Evolutionary conservation across 805 yeast genomes (phyloP).

Genomic region (Metschnikowia sp.): DNA sequence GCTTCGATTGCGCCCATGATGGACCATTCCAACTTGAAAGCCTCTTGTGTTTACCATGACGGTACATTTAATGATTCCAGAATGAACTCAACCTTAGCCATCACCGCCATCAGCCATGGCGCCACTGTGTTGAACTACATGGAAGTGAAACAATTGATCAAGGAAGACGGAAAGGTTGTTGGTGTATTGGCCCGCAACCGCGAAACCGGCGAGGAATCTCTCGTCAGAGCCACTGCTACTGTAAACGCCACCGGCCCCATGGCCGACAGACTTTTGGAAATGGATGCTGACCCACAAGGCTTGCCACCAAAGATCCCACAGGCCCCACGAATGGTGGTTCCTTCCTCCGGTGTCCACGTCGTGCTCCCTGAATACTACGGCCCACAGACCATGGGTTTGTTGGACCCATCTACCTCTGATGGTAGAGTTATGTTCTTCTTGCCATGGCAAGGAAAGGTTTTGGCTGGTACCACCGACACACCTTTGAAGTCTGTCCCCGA

Average conservation of each 20-base stretch:
- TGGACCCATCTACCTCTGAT: constrained; percentile 89
- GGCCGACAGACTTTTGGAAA: constrained; percentile 77
- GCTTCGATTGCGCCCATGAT: constrained; percentile 81
- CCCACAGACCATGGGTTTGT: constrained; percentile 80
- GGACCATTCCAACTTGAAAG: constrained; percentile 74
- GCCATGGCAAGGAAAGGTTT: constrained; percentile 97
- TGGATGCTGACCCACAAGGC: constrained; percentile 74
- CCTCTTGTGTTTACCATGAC: constrained; percentile 91
- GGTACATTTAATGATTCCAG: constrained; percentile 93
- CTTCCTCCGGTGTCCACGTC: constrained; percentile 91
- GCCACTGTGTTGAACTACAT: constrained; percentile 87
- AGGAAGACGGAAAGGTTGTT: constrained; percentile 58
- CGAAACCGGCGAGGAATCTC: constrained; percentile 61
- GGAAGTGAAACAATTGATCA: constrained; percentile 72
- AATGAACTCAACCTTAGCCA: constrained; percentile 80
- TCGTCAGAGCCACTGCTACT: constrained; percentile 66
- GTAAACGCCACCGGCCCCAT: constrained; percentile 96
- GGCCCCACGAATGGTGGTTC: constrained; percentile 81
- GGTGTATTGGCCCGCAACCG: constrained; percentile 77
- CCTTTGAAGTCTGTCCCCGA: constrained; percentile 70
- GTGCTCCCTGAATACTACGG: constrained; percentile 90
- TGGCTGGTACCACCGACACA: constrained; percentile 95
- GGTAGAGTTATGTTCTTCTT: constrained; percentile 96
- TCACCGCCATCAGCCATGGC: constrained; percentile 82
- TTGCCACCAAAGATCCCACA: constrained; percentile 51